Conservation (phyloP, 2,329 filamentous ascomycete genomes). For the Malbranchea zuffiana region DNA sequence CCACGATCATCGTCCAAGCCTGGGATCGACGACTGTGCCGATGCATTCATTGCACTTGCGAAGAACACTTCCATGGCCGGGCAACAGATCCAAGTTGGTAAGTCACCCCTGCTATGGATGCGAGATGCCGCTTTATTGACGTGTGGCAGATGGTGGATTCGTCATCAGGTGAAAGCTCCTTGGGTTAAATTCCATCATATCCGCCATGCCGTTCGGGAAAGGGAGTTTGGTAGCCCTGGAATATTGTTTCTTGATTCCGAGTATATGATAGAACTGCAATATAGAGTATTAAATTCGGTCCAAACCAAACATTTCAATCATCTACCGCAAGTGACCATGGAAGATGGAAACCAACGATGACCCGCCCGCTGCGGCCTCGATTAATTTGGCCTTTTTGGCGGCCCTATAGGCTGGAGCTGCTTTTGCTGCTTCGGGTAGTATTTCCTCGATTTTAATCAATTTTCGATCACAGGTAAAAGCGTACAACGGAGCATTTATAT, state of each 20-base stretch:
- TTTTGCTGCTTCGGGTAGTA: constrained; percentile 33
- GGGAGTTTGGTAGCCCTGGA: background rate
- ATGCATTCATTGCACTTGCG: constrained; percentile 31
- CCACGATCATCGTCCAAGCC: constrained; percentile 21
- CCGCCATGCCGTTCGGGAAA: background rate
- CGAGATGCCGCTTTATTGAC: background rate
- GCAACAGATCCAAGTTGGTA: constrained; percentile 35
- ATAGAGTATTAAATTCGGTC: no score
- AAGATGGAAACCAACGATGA: no score
- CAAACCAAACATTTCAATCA: no score
- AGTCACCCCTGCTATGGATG: constrained; percentile 11
- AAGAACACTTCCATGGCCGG: constrained; percentile 40
- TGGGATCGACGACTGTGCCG: constrained; percentile 34
- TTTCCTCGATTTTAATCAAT: constrained; percentile 26
- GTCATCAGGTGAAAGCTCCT: no score
- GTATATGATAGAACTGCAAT: constrained; percentile 18
- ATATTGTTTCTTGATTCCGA: constrained; percentile 24
- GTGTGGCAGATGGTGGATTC: constrained; percentile 25
- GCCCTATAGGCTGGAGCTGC: constrained; percentile 27
- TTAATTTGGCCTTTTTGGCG: constrained; percentile 32
- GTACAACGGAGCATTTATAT: constrained; percentile 24
- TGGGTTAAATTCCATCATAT: constrained; percentile 8
- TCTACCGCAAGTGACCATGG: no score
- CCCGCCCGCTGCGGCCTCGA: no score
- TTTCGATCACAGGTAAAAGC: constrained; percentile 30